Evolutionary conservation across 2,329 filamentous ascomycete genomes (phyloP), one percentile per base, ranked within the genome.

Genomic region (Aspergillus neotritici): DNA sequence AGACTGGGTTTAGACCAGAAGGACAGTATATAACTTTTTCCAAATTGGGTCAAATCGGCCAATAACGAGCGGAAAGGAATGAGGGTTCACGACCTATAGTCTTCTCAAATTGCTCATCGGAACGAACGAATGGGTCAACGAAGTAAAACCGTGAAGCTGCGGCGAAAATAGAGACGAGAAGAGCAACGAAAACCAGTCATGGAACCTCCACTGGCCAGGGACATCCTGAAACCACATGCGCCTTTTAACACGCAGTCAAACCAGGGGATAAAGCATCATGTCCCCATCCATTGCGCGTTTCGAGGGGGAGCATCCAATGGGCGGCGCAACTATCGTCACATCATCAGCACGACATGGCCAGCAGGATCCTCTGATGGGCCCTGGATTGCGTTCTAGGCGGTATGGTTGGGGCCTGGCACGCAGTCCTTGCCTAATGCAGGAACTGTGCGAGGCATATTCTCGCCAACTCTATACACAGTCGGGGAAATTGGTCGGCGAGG

Each of bases 311-410:
- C 10, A 10, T 39, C 34, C 42, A 41, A 47, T 25, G 42, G 34
- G 40, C 45, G 40, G 40, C 36, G 28, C n/a, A 40, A 33, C 39
- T 43, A 47, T 52, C 46, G 45, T 47, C 43, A 44, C 41, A 42
- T 43, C 41, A 47, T 42, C 37, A n/a, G 39, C 37, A 36, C 21
- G 37, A 29, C 32, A 31, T 45, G 40, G 37, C 33, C 33, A 34
- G 37, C 37, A 7, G 21, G 1, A 25, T 9, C 21, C n/a, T 14
- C 25, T 31, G n/a, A 30, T 10, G 36, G 36, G 17, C 2, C 17
- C 9, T 25, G 6, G 21, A 9, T 25, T 25, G 21, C 21, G 21
- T 25, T 21, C 21, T 25, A 11, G 15, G 21, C 9, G 16, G 15
- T 7, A 16, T 39, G 29, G 36, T 39, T 40, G 44, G 39, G 37